Percentiles rank a stretch among this genome's conserved stretches.
These are phyloP conservation scores for Nothomitra cinnamomea DNA, from an alignment of 2,329 filamentous ascomycete genomes.

Conservation along the genomic window DNA sequence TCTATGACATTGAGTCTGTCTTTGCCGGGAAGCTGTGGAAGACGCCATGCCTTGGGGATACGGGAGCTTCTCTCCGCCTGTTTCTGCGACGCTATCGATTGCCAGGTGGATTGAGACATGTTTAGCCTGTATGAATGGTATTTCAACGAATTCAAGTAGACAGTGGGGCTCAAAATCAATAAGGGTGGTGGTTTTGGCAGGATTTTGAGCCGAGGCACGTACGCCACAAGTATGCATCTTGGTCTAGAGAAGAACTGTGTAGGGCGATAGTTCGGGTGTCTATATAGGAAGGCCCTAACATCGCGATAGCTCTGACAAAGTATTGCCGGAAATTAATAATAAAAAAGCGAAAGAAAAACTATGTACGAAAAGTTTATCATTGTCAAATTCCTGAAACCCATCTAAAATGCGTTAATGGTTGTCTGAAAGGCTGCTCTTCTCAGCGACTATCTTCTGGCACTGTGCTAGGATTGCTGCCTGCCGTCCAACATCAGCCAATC, in stretches of 20 bases:
- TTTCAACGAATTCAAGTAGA: background rate
- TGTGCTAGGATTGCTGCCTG: conserved; percentile 64
- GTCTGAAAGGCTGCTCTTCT: background rate
- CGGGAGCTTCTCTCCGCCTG: conserved; percentile 23
- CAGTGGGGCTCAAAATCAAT: no score
- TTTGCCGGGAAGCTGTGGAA: conserved; percentile 17
- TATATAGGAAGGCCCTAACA: no score
- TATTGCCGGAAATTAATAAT: no score
- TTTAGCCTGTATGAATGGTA: background rate
- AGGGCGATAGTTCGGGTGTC: no score
- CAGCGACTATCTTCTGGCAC: conserved; percentile 38
- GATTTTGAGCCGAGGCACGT: no score
- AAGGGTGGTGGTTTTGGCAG: no score
- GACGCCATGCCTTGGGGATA: conserved; percentile 29
- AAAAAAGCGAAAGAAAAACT: no score
- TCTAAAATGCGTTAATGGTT: background rate
- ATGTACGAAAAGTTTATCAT: no score
- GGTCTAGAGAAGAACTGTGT: no score
- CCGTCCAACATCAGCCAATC: conserved; percentile 60
- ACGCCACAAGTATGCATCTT: no score
- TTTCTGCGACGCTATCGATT: conserved; percentile 25
- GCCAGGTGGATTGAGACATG: conserved; percentile 20
- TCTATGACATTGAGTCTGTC: conserved; percentile 24
- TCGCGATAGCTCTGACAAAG: no score
- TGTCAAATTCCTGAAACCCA: background rate